A percentile compares a stretch with the other conserved stretches of the same genome.
These are phyloP conservation scores for Psilocybe mexicana DNA, from an alignment of 1,284 basidiomycete genomes.

Conservation along the genomic window DNA sequence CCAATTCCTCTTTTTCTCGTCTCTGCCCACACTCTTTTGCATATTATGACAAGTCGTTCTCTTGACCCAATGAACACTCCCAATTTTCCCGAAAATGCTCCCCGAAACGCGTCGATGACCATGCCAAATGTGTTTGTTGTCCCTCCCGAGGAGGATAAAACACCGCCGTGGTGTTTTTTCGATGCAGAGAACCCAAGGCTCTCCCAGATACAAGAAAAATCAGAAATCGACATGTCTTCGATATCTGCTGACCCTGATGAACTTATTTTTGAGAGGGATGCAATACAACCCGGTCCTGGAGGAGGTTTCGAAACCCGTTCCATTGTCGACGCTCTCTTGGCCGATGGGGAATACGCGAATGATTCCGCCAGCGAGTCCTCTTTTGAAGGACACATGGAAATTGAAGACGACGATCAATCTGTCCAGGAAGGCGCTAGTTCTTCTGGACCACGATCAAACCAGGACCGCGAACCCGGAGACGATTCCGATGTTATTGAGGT, in stretches of 20 bases:
- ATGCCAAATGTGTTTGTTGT: conserved; percentile 68
- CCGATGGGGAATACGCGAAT: conserved; percentile 26
- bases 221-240: conserved; percentile 16
- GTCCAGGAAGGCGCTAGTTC: conserved; percentile 14
- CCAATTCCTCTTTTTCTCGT: neutral
- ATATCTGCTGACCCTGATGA: conserved; percentile 14
- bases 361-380: conserved; percentile 29
- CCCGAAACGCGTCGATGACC: conserved; percentile 26
- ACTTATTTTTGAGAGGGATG: conserved; percentile 25
- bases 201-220: conserved; percentile 16
- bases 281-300: conserved; percentile 28
- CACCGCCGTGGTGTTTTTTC: conserved; percentile 66
- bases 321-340: conserved; percentile 30
- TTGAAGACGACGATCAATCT: conserved; percentile 13
- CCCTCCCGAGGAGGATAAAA: conserved; percentile 70
- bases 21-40: conserved; percentile 19
- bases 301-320: conserved; percentile 27
- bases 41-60: conserved; percentile 16
- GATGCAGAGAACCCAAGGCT: conserved; percentile 48
- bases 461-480: conserved; percentile 35
- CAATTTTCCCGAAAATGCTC: conserved; percentile 20
- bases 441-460: conserved; percentile 21
- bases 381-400: conserved; percentile 20
- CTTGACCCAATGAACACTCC: conserved; percentile 15
- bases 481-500: conserved; percentile 68